Percentiles rank a stretch among this genome's conserved stretches.
These are phyloP conservation scores for Ustilago curta DNA, from an alignment of 1,284 basidiomycete species.

Conservation along the genomic window DNA sequence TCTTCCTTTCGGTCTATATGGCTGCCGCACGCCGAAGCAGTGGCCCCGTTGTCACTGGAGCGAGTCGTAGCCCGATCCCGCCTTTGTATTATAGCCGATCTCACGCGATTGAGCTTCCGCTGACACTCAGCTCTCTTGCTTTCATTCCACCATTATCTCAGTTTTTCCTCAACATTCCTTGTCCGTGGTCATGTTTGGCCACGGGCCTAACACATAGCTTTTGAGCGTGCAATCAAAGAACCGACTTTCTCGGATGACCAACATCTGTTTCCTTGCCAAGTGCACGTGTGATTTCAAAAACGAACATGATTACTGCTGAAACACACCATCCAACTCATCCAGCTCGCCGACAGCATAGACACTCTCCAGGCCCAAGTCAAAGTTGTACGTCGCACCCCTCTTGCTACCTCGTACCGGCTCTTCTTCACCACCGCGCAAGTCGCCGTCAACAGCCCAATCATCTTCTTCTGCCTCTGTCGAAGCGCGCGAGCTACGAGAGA, in stretches of 20 bases:
- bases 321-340: constrained; percentile 54
- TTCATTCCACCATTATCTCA: too few relatives aligned
- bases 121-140: too few relatives aligned
- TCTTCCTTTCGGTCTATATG: constrained; percentile 8
- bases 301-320: constrained; percentile 25
- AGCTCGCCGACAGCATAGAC: constrained; percentile 62
- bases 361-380: constrained; percentile 71
- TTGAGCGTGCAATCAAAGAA: neutral
- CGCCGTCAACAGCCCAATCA: constrained; percentile 43
- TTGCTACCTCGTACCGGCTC: constrained; percentile 48
- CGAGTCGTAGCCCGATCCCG: too few relatives aligned
- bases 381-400: constrained; percentile 65
- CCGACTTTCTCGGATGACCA: neutral
- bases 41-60: too few relatives aligned
- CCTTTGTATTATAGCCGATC: too few relatives aligned
- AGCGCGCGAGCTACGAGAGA: constrained; percentile 16
- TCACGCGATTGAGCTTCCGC: too few relatives aligned
- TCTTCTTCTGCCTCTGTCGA: constrained; percentile 13
- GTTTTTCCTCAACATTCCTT: too few relatives aligned
- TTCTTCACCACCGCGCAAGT: constrained; percentile 8
- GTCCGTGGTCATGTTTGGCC: too few relatives aligned
- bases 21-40: constrained; percentile 11
- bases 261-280: neutral
- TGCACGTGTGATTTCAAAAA: neutral
- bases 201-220: too few relatives aligned